Conservation (phyloP, 2,329 filamentous ascomycete species). For the Epichloe bromicola region DNA sequence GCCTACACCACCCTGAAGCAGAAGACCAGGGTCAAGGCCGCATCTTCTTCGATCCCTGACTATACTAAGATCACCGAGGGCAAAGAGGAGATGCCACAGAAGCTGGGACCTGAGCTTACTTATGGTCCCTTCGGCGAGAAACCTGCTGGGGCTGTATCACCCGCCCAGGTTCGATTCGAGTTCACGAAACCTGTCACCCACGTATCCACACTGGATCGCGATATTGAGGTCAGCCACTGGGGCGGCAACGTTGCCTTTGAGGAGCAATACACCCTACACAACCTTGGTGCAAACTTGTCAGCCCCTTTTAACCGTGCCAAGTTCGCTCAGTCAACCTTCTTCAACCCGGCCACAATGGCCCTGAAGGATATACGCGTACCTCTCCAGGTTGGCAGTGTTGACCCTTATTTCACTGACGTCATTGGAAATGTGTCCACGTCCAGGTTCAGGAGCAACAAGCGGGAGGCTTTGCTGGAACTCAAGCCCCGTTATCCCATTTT, state of each 20-base stretch:
- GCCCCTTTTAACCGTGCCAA: conserved; percentile 63
- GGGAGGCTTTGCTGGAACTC: conserved; percentile 74
- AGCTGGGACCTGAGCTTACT: conserved; percentile 72
- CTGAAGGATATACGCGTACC: conserved; percentile 74
- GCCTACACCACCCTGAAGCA: conserved; percentile 82
- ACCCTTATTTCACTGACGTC: conserved; percentile 89
- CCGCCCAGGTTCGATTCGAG: conserved; percentile 76
- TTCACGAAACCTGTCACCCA: conserved; percentile 87
- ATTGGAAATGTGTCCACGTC: conserved; percentile 97
- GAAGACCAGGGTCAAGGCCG: conserved; percentile 92
- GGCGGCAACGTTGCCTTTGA: conserved; percentile 92
- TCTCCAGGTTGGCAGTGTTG: conserved; percentile 63
- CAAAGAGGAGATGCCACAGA: conserved; percentile 56
- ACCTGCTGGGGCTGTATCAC: conserved; percentile 60
- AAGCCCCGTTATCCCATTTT: conserved; percentile 95
- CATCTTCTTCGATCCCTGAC: conserved; percentile 65
- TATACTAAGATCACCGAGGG: conserved; percentile 61
- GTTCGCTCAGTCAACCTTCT: conserved; percentile 61
- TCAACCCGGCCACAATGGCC: conserved; percentile 63
- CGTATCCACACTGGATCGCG: conserved; percentile 67
- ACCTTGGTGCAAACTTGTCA: conserved; percentile 70
- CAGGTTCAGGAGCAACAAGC: conserved; percentile 62
- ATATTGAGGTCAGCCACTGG: conserved; percentile 95
- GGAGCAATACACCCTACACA: conserved; percentile 79
- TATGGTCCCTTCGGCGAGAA: conserved; percentile 83